Evolutionary conservation across 2,329 filamentous ascomycete species (phyloP).

Genomic region (Cordyceps javanica): DNA sequence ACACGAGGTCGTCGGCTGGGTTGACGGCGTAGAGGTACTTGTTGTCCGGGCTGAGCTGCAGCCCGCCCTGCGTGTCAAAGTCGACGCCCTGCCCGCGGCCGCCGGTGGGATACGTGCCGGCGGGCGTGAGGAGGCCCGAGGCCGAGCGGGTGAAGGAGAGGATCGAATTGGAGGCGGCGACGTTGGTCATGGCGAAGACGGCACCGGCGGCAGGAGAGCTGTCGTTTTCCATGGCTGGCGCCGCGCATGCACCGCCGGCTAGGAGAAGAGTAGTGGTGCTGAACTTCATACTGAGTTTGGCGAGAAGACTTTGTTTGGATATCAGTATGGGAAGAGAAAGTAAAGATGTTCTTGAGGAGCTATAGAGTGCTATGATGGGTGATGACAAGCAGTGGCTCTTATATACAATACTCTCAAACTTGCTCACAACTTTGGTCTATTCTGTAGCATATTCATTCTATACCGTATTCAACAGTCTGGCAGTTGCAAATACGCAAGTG

Average conservation of each 20-base stretch:
- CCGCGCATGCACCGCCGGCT: not conserved
- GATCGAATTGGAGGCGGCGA: conserved; percentile 14
- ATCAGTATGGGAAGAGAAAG: no score
- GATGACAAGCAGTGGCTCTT: no score
- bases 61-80: conserved; percentile 75
- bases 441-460: not conserved
- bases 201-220: conserved; percentile 13
- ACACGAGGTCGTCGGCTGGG: conserved; percentile 16
- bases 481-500: not conserved
- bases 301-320: not conserved
- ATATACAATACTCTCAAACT: no score
- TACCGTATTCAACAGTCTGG: not conserved
- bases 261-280: not conserved
- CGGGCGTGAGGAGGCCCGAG: conserved; percentile 14
- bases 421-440: no score
- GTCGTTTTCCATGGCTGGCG: not conserved
- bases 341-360: no score
- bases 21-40: conserved; percentile 19
- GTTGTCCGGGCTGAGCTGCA: conserved; percentile 38
- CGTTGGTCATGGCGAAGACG: conserved; percentile 19
- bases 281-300: not conserved
- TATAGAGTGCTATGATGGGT: not conserved
- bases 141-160: conserved; percentile 16
- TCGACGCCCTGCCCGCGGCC: conserved; percentile 55
- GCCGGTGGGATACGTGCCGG: conserved; percentile 15